A percentile compares a stretch with the other conserved stretches of the same genome.
phyloP scores from a whole-genome alignment of 495 filamentous ascomycete genomes.

The Aspergillus panamensis region DNA sequence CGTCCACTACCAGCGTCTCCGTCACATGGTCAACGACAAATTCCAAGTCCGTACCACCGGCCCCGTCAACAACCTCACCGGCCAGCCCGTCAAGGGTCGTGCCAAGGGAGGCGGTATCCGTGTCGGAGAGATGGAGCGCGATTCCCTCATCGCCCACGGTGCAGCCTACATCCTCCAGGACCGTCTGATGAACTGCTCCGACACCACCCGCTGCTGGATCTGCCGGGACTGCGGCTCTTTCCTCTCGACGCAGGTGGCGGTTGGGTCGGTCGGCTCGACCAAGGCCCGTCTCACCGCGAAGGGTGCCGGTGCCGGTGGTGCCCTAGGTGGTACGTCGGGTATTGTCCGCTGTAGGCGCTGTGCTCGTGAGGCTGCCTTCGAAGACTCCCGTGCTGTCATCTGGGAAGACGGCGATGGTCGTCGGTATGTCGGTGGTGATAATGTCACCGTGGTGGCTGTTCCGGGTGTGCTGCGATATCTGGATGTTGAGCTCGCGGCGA shows the following conservation, averaged over 20 bases:
- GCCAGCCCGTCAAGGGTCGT: slow-evolving; percentile 94
- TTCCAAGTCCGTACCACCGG: slow-evolving; percentile 97
- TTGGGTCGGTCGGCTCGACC: slow-evolving; percentile 35
- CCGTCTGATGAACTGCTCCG: slow-evolving; percentile 92
- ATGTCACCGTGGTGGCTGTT: slow-evolving; percentile 87
- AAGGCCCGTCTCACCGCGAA: slow-evolving; percentile 33
- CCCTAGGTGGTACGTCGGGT: slow-evolving; percentile 49
- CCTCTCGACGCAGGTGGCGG: slow-evolving; percentile 74
- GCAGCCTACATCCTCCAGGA: slow-evolving; percentile 94
- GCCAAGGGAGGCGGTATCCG: slow-evolving; percentile 96
- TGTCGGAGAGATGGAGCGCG: slow-evolving; percentile 98
- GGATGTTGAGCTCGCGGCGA: slow-evolving; percentile 91
- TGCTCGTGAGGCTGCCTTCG: slow-evolving; percentile 62
- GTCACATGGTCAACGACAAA: slow-evolving; percentile 99
- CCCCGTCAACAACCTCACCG: slow-evolving; percentile 80
- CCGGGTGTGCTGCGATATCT: slow-evolving; percentile 89
- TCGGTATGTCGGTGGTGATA: slow-evolving; percentile 79
- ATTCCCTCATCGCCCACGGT: slow-evolving; percentile 90
- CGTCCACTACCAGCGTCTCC: slow-evolving; percentile 94
- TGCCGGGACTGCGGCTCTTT: slow-evolving; percentile 87
- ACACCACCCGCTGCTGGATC: slow-evolving; percentile 82
- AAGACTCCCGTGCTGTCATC: slow-evolving; percentile 62
- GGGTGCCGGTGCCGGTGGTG: slow-evolving; percentile 19
- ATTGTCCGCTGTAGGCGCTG: slow-evolving; percentile 83
- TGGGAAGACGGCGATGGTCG: slow-evolving; percentile 90